Conservation (phyloP, 768 basidiomycete species). For the Psilocybe sp. region DNA sequence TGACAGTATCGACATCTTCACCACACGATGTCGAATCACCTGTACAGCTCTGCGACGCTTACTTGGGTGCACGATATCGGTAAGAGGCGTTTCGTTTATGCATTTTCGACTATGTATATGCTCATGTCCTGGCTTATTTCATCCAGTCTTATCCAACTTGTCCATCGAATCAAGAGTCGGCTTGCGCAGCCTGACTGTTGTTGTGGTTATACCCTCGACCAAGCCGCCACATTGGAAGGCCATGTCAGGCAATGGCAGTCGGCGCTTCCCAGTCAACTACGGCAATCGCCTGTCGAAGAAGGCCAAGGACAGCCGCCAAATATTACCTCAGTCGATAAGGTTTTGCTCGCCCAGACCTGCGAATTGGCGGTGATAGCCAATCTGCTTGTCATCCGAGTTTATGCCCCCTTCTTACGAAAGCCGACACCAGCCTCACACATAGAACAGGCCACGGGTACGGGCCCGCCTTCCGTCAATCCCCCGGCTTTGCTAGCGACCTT, state of each 20-base stretch:
- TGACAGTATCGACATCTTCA: background rate
- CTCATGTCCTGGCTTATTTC: background rate
- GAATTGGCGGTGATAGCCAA: slow-evolving; percentile 62
- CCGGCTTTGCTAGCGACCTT: background rate
- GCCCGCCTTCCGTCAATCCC: background rate
- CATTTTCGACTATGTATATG: background rate
- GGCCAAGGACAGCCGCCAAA: background rate
- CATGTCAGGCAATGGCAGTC: slow-evolving; percentile 54
- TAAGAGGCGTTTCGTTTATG: slow-evolving; percentile 31
- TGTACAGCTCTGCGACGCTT: slow-evolving; percentile 9
- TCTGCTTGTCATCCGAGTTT: slow-evolving; percentile 59
- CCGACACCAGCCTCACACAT: slow-evolving; percentile 3
- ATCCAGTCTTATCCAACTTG: slow-evolving; percentile 57
- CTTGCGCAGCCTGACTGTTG: slow-evolving; percentile 37
- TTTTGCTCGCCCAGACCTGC: slow-evolving; percentile 39
- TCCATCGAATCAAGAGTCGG: slow-evolving; percentile 59
- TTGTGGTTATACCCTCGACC: slow-evolving; percentile 55
- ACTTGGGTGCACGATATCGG: slow-evolving; percentile 54
- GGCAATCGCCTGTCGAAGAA: slow-evolving; percentile 31
- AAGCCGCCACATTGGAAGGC: slow-evolving; percentile 54
- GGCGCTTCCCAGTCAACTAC: slow-evolving; percentile 39
- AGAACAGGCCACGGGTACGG: slow-evolving; percentile 5
- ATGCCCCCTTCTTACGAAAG: slow-evolving; percentile 60
- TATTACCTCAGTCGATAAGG: slow-evolving; percentile 15
- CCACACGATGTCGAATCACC: background rate